Evolutionary conservation across 345 rosid genomes (phyloP).

Genomic region (Aegle marmelos): DNA sequence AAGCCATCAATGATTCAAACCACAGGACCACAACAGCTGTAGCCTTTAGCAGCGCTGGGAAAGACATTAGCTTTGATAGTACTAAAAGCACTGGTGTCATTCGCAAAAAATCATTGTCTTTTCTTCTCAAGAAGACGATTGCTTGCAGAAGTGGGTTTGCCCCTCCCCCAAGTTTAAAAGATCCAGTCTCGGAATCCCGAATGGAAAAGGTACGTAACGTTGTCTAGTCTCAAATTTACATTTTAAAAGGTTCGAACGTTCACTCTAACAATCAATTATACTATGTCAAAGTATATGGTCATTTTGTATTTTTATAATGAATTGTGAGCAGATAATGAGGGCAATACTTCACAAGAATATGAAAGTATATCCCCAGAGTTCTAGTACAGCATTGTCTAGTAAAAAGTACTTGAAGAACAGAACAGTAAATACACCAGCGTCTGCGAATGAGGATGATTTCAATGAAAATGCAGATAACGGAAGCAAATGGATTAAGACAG

Average conservation of each 20-base stretch:
- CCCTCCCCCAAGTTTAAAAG: slow-evolving; percentile 46
- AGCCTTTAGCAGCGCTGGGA: slow-evolving; percentile 16
- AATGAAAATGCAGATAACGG: slow-evolving; percentile 34
- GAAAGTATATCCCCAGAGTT: slow-evolving; percentile 66
- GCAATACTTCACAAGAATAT: slow-evolving; percentile 70
- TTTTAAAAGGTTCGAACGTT: not conserved
- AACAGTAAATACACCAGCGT: slow-evolving; percentile 10
- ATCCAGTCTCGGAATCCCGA: slow-evolving; percentile 52
- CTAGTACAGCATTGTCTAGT: slow-evolving; percentile 25
- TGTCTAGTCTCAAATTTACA: not conserved
- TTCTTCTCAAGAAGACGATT: slow-evolving; percentile 68
- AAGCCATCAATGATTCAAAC: not conserved
- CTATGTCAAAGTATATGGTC: not conserved
- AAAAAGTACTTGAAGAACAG: slow-evolving; percentile 42
- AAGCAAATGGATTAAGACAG: slow-evolving; percentile 80
- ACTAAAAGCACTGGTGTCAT: slow-evolving; percentile 16
- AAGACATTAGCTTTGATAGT: slow-evolving; percentile 23
- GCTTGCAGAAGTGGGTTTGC: slow-evolving; percentile 58
- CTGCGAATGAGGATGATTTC: slow-evolving; percentile 28
- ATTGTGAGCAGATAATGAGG: slow-evolving; percentile 46
- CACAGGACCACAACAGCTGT: slow-evolving; percentile 2
- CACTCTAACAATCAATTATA: too few relatives aligned
- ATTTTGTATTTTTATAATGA: not conserved
- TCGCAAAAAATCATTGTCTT: slow-evolving; percentile 49
- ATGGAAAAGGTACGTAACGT: slow-evolving; percentile 54